Base-by-base conservation (phyloP, 164 flowering plant species). In the Magnolia changhungtana region DNA sequence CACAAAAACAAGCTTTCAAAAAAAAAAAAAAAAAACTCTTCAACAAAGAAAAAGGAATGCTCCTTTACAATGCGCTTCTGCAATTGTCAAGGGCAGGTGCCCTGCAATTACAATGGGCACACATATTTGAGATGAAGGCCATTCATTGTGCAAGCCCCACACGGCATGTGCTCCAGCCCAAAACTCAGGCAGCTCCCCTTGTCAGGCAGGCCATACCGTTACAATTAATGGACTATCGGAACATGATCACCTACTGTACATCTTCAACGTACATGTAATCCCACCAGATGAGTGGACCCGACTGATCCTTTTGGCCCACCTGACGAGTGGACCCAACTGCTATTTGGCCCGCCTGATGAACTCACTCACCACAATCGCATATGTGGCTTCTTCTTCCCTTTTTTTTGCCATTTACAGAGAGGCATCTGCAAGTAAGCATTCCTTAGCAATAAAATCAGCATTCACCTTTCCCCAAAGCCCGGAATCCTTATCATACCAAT, bases 401-500 rank as follows among this genome's bases (percentile, higher is more conserved):
- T 16, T 3, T 55, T 55, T 13, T 11, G 13, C 13, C 18, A 55
- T 16, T 14, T 55, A 11, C 61, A 55, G 18, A 27, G 10, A 55
- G 61, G 61, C 11, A 55, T 55, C 18, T 11, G 18, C 61, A 55
- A 55, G 18, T 16, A 55, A 55, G 61, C 61, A 55, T 55, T 55
- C 61, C 13, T 16, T 9, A 55, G 13, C 19, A 55, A 16, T 9
- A 55, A 55, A 55, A 55, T 55, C 61, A 55, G 13, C 61, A 50
- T 67, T 79, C 77, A 88, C 90, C 90, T 86, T 84, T 69, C 90
- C 90, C 90, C 90, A 88, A 27, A 88, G 81, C 14, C 90, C 90
- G 2, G 89, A 88, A 69, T 86, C 90, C 81, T 88, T 88, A 74
- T 88, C 90, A 63, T 88, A 88, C 90, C 90, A 88, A 81, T 88